These are phyloP conservation scores for Tricholoma sp. DNA, from an alignment of 768 basidiomycete species.

Conservation along the genomic window DNA sequence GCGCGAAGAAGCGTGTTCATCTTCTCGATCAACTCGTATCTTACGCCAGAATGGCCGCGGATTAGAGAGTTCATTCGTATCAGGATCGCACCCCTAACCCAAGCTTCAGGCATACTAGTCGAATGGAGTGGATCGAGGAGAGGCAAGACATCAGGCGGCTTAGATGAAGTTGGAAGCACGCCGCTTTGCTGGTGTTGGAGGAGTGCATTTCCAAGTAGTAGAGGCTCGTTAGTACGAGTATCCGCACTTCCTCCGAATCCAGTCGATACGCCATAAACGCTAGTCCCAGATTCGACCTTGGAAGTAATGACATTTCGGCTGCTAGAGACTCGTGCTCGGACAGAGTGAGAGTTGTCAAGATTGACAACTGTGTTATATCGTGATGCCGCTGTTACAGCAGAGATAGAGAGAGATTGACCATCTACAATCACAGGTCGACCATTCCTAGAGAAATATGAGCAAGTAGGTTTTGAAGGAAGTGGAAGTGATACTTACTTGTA, in stretches of 20 bases:
- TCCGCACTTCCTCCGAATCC: constrained; percentile 90
- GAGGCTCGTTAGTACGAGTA: constrained; percentile 71
- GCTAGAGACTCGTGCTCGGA: constrained; percentile 51
- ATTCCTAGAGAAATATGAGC: constrained; percentile 32
- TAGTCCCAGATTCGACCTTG: constrained; percentile 63
- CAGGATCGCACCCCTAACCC: constrained; percentile 85
- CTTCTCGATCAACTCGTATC: constrained; percentile 74
- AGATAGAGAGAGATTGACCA: constrained; percentile 67
- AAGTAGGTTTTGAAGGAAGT: neutral
- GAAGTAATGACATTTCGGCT: constrained; percentile 59
- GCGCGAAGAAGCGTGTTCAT: constrained; percentile 69
- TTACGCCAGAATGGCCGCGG: constrained; percentile 83
- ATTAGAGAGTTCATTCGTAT: constrained; percentile 88
- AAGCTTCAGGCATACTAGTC: constrained; percentile 77
- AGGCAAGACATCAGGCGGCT: constrained; percentile 49
- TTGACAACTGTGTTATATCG: constrained; percentile 51
- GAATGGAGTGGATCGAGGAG: constrained; percentile 65
- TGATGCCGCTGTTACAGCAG: constrained; percentile 73
- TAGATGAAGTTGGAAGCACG: constrained; percentile 55
- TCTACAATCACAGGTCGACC: constrained; percentile 63
- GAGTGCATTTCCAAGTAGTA: constrained; percentile 75
- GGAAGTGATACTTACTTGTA: constrained; percentile 46
- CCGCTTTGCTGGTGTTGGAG: constrained; percentile 81
- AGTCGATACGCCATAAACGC: constrained; percentile 78
- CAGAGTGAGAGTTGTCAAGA: constrained; percentile 43